Evolutionary conservation across 805 yeast species (phyloP), one percentile per base, ranked within the genome.

Genomic region (Osmozyma mogii): DNA sequence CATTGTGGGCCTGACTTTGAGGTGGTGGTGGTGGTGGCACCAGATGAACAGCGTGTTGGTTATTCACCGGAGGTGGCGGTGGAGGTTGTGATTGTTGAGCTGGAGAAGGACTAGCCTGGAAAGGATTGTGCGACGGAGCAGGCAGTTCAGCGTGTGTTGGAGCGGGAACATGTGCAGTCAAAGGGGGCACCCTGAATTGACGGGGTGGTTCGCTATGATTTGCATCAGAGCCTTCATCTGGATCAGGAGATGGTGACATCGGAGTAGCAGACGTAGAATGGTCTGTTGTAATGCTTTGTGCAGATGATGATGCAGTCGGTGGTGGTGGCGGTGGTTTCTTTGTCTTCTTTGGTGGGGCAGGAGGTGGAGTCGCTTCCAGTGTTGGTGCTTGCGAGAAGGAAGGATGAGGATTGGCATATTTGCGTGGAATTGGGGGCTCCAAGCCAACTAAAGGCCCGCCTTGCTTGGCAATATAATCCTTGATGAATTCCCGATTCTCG

Each of bases 391-490:
- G 12, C 23, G 17, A 22, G 10, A 22, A 16, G 24, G 15, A 14
- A n/a, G 20, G 25, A 9, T 6, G 6, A 8, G 25, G 25, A 6
- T 22, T 7, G 17, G 12, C 22, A 17, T 3, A 15, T n/a, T n/a
- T 70, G 40, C 89, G 65, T 4, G 92, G 94, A 29, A 84, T 61
- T 10, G 94, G 94, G 4, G 94, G 94, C 48, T 84, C 94, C 15
- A 80, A 56, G 1, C 94, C 94, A 17, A 80, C 80, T 54, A 89
- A 59, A 18, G 92, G 79, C 14, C 88, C 82, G 31, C 92, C 84
- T 50, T 75, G 78, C 44, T 78, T 64, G 3, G 74, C 59, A 35
- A 84, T 81, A 47, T 81, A 84, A 31, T 77, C 78, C 51, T 82
- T 84, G 47, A 84, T 82, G 50, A 84, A 83, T 36, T 81, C 83